Evolutionary conservation across 2,329 filamentous ascomycete species (phyloP), one percentile per base, ranked within the genome.

Genomic region (Aspergillus caelatus): DNA sequence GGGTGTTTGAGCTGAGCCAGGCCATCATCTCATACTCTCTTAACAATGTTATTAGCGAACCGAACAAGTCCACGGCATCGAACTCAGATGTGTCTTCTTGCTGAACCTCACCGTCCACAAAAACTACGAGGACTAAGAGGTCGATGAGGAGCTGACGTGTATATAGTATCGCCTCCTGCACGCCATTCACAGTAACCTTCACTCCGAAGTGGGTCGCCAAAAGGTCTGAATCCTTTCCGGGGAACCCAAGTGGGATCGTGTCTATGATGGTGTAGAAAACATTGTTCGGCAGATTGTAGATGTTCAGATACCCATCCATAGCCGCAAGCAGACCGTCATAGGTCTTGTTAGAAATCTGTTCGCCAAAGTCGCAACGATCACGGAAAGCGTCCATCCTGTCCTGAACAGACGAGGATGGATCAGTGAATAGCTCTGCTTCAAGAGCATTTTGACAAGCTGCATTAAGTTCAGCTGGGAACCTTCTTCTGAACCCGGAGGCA

Each of bases 41-140:
- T 21, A 99, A 83, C 61, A 90, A 85, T n/a, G 83, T 81, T 39
- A 95, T 82, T 7, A 97, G 83, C 54, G 71, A 87, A 80, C 78
- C 91, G 41, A 94, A 87, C 4, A 82, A 66, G 53, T 84, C 81
- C 19, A 77, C 74, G 1, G 82, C 80, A 57, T 90, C 87, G 63
- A 95, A 89, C 32, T 89, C 86, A 10, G 91, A 72, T 19, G 91
- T 86, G 46, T 92, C 88, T 48, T 90, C 88, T 67, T 89, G 86
- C 62, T 94, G 91, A 59, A 92, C 86, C 73, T 95, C 92, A 45
- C 89, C 89, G 75, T 95, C 91, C 84, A 98, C 90, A 76, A 97
- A 93, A 11, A 95, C 85, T 19, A 96, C 83, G 8, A 99, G 84
- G 3, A 95, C 85, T 2, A 98, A 81, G 62, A 98, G 86, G 72